Evolutionary conservation across 768 basidiomycete genomes (phyloP).

Genomic region (Wakefieldia striispora): DNA sequence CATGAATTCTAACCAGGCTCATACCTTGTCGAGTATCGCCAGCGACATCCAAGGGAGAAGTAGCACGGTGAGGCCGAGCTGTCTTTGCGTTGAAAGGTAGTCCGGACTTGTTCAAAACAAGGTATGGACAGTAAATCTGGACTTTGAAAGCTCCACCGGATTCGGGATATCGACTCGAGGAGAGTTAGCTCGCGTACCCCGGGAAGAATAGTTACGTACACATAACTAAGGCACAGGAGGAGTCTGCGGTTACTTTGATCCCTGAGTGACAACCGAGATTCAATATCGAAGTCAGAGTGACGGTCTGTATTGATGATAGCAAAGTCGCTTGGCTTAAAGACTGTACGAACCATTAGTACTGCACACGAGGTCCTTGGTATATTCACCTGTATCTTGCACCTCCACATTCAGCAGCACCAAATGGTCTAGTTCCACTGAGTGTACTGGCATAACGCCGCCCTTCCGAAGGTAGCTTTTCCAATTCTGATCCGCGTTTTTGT

Average conservation of each 20-base stretch:
- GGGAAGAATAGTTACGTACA: slow-evolving; percentile 52
- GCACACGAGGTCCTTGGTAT: background rate
- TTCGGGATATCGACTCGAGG: slow-evolving; percentile 67
- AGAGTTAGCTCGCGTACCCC: slow-evolving; percentile 6
- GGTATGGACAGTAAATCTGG: slow-evolving; percentile 88
- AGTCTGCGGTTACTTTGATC: slow-evolving; percentile 77
- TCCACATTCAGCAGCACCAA: slow-evolving; percentile 87
- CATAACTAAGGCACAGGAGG: slow-evolving; percentile 82
- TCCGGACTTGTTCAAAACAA: slow-evolving; percentile 91
- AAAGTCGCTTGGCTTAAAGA: slow-evolving; percentile 92
- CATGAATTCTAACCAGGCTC: slow-evolving; percentile 9
- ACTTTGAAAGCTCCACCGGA: slow-evolving; percentile 96
- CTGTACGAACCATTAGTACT: slow-evolving; percentile 37
- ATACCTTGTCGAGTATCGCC: slow-evolving; percentile 70
- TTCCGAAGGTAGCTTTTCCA: slow-evolving; percentile 92
- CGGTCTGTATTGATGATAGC: slow-evolving; percentile 96
- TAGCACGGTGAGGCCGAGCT: slow-evolving; percentile 56
- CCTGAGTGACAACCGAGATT: slow-evolving; percentile 65
- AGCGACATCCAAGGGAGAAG: slow-evolving; percentile 75
- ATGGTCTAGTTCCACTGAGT: slow-evolving; percentile 90
- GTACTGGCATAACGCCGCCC: slow-evolving; percentile 94
- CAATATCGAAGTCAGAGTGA: slow-evolving; percentile 84
- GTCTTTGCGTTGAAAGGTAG: slow-evolving; percentile 76
- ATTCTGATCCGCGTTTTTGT: slow-evolving; percentile 91
- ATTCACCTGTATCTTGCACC: slow-evolving; percentile 82